Percentiles rank a stretch among this genome's conserved stretches.
phyloP scores from a whole-genome alignment of 2,329 filamentous ascomycete species.

The Epichloe elymi region DNA sequence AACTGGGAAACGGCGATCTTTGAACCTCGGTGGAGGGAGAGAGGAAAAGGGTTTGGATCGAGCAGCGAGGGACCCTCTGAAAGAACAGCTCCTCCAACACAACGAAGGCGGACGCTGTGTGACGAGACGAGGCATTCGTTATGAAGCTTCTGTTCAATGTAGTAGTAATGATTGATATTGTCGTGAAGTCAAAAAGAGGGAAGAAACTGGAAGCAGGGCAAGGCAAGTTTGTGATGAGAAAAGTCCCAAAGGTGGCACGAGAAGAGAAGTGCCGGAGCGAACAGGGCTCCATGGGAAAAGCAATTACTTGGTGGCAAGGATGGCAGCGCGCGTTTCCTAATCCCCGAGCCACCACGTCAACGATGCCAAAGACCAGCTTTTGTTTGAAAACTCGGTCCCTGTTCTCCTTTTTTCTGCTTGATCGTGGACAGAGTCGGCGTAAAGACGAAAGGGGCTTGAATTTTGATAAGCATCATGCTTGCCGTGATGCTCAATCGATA shows the following conservation, averaged over 20 bases:
- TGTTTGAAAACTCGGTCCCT: background rate
- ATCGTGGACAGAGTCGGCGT: too few relatives aligned
- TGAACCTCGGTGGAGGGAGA: background rate
- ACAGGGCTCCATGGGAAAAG: background rate
- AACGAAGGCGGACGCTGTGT: background rate
- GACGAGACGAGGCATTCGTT: background rate
- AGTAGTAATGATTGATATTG: background rate
- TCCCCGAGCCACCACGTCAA: background rate
- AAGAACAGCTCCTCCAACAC: background rate
- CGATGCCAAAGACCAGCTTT: background rate
- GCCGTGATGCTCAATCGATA: background rate
- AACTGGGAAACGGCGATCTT: background rate
- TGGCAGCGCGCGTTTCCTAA: background rate
- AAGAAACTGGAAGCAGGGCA: background rate
- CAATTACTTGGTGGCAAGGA: slow-evolving; percentile 3
- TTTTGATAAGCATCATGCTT: background rate
- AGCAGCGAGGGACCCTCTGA: background rate
- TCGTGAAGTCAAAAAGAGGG: background rate
- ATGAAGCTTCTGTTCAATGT: background rate
- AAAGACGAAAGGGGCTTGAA: background rate
- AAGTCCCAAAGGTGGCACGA: background rate
- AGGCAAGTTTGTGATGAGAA: background rate
- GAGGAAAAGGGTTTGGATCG: background rate
- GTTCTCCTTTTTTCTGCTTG: background rate
- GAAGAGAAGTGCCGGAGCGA: slow-evolving; percentile 1